Evolutionary conservation across 805 yeast species (phyloP).

Genomic region (Tetrapisispora nanseiensis): DNA sequence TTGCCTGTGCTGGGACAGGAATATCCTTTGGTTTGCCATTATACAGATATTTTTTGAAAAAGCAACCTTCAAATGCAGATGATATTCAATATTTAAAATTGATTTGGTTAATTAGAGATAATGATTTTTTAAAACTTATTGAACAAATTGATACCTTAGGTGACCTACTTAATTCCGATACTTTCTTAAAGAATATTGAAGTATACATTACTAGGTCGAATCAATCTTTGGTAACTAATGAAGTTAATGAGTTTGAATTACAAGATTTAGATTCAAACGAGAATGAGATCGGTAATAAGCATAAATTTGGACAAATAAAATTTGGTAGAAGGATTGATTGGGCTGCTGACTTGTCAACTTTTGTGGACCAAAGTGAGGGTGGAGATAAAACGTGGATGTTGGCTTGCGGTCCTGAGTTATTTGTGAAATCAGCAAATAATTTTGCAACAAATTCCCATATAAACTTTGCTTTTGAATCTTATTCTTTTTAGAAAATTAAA

Average conservation of each 20-base stretch:
- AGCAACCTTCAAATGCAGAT: neutral
- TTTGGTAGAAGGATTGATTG: slow-evolving; percentile 22
- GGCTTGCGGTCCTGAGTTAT: slow-evolving; percentile 24
- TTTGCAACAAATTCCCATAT: slow-evolving; percentile 10
- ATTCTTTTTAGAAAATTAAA: slow-evolving; percentile 2
- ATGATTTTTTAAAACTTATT: slow-evolving; percentile 39
- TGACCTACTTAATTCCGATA: slow-evolving; percentile 6
- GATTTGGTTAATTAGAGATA: slow-evolving; percentile 46
- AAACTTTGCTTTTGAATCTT: slow-evolving; percentile 4
- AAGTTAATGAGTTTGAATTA: slow-evolving; percentile 4
- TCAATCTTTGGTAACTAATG: slow-evolving; percentile 7
- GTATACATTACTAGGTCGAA: slow-evolving; percentile 9
- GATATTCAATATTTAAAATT: slow-evolving; percentile 29
- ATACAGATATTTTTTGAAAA: slow-evolving; percentile 28
- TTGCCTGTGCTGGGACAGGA: slow-evolving; percentile 69
- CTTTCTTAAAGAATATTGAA: slow-evolving; percentile 4
- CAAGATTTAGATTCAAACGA: neutral
- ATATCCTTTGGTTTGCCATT: slow-evolving; percentile 53
- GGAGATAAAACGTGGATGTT: slow-evolving; percentile 19
- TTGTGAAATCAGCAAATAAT: slow-evolving; percentile 13
- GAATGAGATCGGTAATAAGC: neutral
- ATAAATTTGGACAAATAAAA: slow-evolving; percentile 12
- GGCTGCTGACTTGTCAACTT: slow-evolving; percentile 17
- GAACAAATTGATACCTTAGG: slow-evolving; percentile 7
- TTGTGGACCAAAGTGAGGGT: slow-evolving; percentile 11